Evolutionary conservation across 2,329 filamentous ascomycete genomes (phyloP).

Genomic region (Venturia nashicola): DNA sequence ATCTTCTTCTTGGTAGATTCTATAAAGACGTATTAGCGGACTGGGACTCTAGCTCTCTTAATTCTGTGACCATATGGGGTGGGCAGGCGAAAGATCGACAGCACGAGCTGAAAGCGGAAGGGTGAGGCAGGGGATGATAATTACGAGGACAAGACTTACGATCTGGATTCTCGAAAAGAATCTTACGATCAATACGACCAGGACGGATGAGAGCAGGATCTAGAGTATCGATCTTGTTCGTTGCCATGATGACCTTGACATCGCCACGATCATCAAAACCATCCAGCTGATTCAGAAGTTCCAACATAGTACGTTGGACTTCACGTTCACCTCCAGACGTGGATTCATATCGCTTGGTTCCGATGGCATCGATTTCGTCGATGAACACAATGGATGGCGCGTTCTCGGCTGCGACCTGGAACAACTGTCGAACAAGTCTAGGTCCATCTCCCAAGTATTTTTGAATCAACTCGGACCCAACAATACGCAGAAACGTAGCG

Average conservation of each 20-base stretch:
- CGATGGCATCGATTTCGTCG: conserved; percentile 97
- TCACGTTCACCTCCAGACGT: conserved; percentile 95
- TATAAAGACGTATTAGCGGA: conserved; percentile 47
- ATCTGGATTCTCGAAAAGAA: conserved; percentile 63
- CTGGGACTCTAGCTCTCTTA: background rate
- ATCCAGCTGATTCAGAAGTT: conserved; percentile 94
- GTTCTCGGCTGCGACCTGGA: conserved; percentile 91
- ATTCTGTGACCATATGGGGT: background rate
- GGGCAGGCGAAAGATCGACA: background rate
- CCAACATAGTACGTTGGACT: conserved; percentile 96
- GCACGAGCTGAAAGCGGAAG: background rate
- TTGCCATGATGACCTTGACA: conserved; percentile 99
- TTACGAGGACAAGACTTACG: conserved; percentile 32
- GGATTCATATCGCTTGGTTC: conserved; percentile 96
- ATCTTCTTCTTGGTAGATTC: conserved; percentile 97
- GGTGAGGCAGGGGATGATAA: background rate
- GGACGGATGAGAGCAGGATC: conserved; percentile 94
- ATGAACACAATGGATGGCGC: conserved; percentile 97
- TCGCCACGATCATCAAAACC: conserved; percentile 98
- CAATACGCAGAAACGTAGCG: conserved; percentile 92
- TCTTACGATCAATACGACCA: conserved; percentile 97
- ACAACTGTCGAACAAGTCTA: conserved; percentile 87
- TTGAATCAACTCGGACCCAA: conserved; percentile 93
- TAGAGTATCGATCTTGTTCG: conserved; percentile 98
- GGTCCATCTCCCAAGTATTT: conserved; percentile 97